Conservation (phyloP, 352 stramenopile genomes). For the Phytophthora aleatoria region DNA sequence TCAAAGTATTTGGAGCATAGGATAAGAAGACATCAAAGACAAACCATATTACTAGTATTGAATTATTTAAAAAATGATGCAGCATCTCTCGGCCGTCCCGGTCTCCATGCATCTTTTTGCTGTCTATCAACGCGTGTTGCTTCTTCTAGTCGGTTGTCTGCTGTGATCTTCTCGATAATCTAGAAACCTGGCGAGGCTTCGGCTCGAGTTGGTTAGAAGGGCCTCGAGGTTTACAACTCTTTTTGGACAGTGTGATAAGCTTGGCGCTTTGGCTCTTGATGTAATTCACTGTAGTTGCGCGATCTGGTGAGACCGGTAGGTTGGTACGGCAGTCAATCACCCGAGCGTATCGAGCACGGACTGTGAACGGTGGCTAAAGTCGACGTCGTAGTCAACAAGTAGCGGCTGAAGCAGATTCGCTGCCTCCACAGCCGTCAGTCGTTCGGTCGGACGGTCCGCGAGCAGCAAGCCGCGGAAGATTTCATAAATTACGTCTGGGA, state of each 20-base stretch:
- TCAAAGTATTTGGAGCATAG: too few relatives aligned
- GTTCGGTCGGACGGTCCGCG: conserved; percentile 47
- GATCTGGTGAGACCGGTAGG: neutral
- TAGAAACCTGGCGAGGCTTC: neutral
- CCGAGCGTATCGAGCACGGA: conserved; percentile 52
- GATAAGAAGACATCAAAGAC: too few relatives aligned
- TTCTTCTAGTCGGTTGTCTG: neutral
- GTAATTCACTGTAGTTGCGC: conserved; percentile 9
- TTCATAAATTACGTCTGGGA: conserved; percentile 78
- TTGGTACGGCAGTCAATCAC: conserved; percentile 14
- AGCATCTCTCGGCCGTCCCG: too few relatives aligned
- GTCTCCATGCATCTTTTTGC: conserved; percentile 12
- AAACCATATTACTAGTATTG: too few relatives aligned
- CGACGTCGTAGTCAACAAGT: conserved; percentile 60
- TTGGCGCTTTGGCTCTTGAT: conserved; percentile 1
- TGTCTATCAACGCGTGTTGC: conserved; percentile 18
- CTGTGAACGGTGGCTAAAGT: conserved; percentile 55
- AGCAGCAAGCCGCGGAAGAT: conserved; percentile 70
- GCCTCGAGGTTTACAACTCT: neutral
- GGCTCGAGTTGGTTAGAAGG: neutral
- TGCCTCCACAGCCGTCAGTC: conserved; percentile 61
- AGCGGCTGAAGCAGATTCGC: conserved; percentile 59
- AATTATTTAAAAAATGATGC: too few relatives aligned
- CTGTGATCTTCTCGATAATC: neutral
- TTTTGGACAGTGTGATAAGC: neutral